Conservation (phyloP, 2,329 filamentous ascomycete genomes). For the Aspergillus quadrilineatus region DNA sequence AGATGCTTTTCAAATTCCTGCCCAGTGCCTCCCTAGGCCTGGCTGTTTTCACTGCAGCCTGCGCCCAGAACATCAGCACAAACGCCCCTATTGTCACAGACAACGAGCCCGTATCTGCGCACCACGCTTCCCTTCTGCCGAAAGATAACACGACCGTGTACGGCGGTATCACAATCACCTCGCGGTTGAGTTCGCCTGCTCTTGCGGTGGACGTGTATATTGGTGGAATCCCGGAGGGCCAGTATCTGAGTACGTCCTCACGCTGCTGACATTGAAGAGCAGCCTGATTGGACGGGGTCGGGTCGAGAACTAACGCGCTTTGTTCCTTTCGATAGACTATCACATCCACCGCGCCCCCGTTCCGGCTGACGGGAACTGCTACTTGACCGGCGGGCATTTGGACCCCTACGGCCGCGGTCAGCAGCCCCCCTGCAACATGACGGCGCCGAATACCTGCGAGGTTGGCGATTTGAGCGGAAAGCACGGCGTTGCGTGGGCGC, state of each 20-base stretch:
- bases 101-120: constrained; percentile 58
- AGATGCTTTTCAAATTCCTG: too few relatives aligned
- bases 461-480: constrained; percentile 77
- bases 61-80: constrained; percentile 3
- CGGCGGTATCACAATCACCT: constrained; percentile 50
- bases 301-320: not conserved
- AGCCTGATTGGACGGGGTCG: not conserved
- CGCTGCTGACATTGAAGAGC: not conserved
- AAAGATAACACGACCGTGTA: constrained; percentile 56
- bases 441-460: constrained; percentile 64
- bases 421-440: constrained; percentile 58
- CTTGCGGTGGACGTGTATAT: constrained; percentile 58
- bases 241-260: constrained; percentile 57
- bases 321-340: constrained; percentile 51
- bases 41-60: not conserved
- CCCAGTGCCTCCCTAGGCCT: constrained; percentile 2
- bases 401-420: constrained; percentile 69
- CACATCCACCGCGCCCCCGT: constrained; percentile 70
- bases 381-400: constrained; percentile 64
- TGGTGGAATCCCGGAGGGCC: constrained; percentile 56
- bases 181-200: constrained; percentile 41
- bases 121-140: constrained; percentile 58
- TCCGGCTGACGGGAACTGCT: constrained; percentile 69
- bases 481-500: constrained; percentile 60
- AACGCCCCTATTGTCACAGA: constrained; percentile 48